Percentiles rank a stretch among this genome's conserved stretches.
These are phyloP conservation scores for Apium graveolens DNA, from an alignment of 129 eudicot species.

Conservation along the genomic window DNA sequence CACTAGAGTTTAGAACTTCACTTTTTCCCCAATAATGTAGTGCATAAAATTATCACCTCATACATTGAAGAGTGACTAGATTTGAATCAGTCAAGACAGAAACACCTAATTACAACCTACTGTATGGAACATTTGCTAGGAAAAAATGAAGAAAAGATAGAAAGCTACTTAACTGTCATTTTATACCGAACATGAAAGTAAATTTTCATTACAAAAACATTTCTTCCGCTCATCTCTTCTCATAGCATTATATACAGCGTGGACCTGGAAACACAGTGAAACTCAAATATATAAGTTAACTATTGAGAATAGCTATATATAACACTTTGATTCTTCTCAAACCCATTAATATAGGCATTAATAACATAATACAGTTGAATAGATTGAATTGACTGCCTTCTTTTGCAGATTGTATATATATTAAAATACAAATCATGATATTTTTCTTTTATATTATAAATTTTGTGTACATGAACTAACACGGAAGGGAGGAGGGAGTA, in stretches of 20 bases:
- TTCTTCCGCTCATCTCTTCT: slow-evolving; percentile 74
- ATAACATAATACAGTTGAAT: background rate
- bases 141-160: slow-evolving; percentile 2
- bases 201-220: slow-evolving; percentile 37
- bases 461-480: background rate
- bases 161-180: slow-evolving; percentile 8
- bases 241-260: slow-evolving; percentile 87
- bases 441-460: background rate
- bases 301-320: background rate
- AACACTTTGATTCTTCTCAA: background rate
- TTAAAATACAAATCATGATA: background rate
- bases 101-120: background rate
- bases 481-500: slow-evolving; percentile 13
- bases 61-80: background rate
- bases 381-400: background rate
- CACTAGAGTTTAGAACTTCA: background rate
- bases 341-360: background rate
- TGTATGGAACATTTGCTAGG: background rate
- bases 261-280: slow-evolving; percentile 50
- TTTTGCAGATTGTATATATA: background rate
- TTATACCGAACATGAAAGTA: slow-evolving; percentile 19
- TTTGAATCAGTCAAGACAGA: background rate
- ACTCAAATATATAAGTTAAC: background rate
- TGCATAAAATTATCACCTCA: background rate
- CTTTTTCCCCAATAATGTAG: background rate